These are phyloP conservation scores for Sporisorium scitamineum DNA, from an alignment of 1,284 basidiomycete species.

Conservation along the genomic window DNA sequence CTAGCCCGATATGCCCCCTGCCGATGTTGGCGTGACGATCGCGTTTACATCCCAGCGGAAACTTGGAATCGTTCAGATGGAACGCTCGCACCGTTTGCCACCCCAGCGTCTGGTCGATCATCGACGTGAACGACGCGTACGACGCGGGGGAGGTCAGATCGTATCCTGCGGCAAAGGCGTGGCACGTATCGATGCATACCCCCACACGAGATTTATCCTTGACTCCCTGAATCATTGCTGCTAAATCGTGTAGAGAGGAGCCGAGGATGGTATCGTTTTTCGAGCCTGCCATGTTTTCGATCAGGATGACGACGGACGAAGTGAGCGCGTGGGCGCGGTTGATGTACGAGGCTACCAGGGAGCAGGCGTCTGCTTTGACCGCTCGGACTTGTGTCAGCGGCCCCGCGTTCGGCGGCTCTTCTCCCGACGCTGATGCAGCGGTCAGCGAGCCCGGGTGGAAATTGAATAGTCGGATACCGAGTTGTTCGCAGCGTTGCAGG, in stretches of 20 bases:
- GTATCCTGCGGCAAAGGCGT: constrained; percentile 85
- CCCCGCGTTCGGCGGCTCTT: constrained; percentile 68
- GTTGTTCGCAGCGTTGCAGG: constrained; percentile 80
- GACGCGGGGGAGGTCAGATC: constrained; percentile 77
- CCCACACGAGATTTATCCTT: constrained; percentile 81
- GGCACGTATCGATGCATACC: constrained; percentile 89
- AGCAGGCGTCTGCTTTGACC: constrained; percentile 76
- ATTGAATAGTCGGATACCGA: constrained; percentile 82
- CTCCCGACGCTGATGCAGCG: constrained; percentile 13
- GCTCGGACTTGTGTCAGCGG: constrained; percentile 72
- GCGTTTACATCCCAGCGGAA: constrained; percentile 75
- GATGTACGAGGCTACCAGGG: constrained; percentile 79
- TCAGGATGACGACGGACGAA: constrained; percentile 75
- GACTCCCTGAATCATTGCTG: constrained; percentile 77
- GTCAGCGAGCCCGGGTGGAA: constrained; percentile 77
- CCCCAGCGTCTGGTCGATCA: constrained; percentile 79
- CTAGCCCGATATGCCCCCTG: constrained; percentile 78
- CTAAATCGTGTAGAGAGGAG: constrained; percentile 78
- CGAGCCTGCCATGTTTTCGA: constrained; percentile 85
- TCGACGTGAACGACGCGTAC: constrained; percentile 71
- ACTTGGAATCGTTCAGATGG: constrained; percentile 87
- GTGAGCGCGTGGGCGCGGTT: constrained; percentile 82
- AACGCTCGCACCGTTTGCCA: constrained; percentile 78
- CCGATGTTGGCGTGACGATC: constrained; percentile 89
- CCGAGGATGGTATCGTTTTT: constrained; percentile 80